These are phyloP conservation scores for Tetrastigma voinierianum DNA, from an alignment of 164 flowering plant species.

Conservation along the genomic window DNA sequence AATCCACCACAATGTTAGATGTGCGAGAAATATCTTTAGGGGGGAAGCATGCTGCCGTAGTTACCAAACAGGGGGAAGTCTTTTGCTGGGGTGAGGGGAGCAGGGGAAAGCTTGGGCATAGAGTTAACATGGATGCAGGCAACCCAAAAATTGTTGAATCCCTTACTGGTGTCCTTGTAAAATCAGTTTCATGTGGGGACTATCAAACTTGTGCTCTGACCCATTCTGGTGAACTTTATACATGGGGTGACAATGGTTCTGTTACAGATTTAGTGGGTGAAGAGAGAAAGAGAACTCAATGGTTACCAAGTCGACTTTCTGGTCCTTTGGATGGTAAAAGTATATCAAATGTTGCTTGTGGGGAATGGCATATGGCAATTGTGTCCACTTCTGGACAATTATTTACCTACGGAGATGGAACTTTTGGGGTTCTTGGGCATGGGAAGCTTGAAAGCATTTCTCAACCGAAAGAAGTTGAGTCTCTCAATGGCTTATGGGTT, in stretches of 20 bases:
- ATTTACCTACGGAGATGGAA: conserved; percentile 75
- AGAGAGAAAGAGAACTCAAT: conserved; percentile 26
- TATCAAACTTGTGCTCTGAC: conserved; percentile 66
- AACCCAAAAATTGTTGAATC: conserved; percentile 58
- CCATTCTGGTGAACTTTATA: conserved; percentile 54
- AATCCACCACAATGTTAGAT: conserved; percentile 51
- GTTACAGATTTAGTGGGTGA: conserved; percentile 23
- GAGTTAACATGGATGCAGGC: conserved; percentile 39
- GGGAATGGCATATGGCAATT: conserved; percentile 72
- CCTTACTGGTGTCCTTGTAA: conserved; percentile 30
- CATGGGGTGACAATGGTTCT: conserved; percentile 53
- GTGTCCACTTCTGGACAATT: conserved; percentile 55
- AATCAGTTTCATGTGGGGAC: conserved; percentile 59
- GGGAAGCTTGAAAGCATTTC: conserved; percentile 40
- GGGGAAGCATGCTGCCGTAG: conserved; percentile 59
- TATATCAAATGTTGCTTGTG: conserved; percentile 55
- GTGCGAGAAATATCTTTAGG: conserved; percentile 49
- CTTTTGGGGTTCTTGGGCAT: conserved; percentile 82
- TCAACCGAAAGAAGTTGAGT: conserved; percentile 67
- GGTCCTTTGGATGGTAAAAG: conserved; percentile 44
- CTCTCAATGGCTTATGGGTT: conserved; percentile 48
- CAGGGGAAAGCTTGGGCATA: conserved; percentile 65
- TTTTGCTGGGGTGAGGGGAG: conserved; percentile 73
- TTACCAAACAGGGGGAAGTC: conserved; percentile 65
- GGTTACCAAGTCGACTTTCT: conserved; percentile 46